These are phyloP conservation scores for Xylariaceae sp. DNA, from an alignment of 2,329 filamentous ascomycete species.

Conservation along the genomic window DNA sequence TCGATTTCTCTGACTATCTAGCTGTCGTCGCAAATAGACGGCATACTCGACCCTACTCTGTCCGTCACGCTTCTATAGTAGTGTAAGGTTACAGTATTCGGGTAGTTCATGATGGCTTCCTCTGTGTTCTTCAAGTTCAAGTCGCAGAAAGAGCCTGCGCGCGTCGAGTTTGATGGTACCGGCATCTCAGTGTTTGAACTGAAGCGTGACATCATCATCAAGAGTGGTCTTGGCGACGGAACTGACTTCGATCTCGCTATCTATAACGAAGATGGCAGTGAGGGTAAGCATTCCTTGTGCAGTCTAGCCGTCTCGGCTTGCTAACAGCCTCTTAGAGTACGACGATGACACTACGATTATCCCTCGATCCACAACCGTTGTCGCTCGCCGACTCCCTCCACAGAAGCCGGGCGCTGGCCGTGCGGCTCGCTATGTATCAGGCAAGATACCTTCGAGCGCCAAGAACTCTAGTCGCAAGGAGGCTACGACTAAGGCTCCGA, in stretches of 20 bases:
- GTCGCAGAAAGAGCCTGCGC: constrained; percentile 90
- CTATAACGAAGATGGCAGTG: constrained; percentile 83
- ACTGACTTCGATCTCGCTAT: constrained; percentile 95
- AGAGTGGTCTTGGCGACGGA: constrained; percentile 89
- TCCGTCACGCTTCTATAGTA: constrained; percentile 8
- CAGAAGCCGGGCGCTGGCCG: constrained; percentile 79
- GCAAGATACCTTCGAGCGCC: constrained; percentile 86
- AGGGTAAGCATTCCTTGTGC: constrained; percentile 58
- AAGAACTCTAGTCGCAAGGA: constrained; percentile 71
- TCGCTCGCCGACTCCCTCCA: constrained; percentile 81
- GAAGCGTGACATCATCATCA: constrained; percentile 96
- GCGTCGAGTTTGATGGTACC: constrained; percentile 95
- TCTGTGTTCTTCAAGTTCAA: constrained; percentile 99
- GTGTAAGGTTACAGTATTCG: constrained; percentile 21
- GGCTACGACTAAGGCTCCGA: constrained; percentile 54
- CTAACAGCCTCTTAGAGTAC: constrained; percentile 60
- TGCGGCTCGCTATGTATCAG: constrained; percentile 90
- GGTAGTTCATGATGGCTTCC: constrained; percentile 67
- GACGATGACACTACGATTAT: constrained; percentile 98
- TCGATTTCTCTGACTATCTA: constrained; percentile 12
- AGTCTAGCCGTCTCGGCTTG: neutral
- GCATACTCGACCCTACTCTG: neutral
- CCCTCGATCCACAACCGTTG: constrained; percentile 86
- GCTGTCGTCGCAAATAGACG: constrained; percentile 12
- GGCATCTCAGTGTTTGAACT: constrained; percentile 97